Evolutionary conservation across 1,284 basidiomycete species (phyloP).

Genomic region (Puccinia hordei): DNA sequence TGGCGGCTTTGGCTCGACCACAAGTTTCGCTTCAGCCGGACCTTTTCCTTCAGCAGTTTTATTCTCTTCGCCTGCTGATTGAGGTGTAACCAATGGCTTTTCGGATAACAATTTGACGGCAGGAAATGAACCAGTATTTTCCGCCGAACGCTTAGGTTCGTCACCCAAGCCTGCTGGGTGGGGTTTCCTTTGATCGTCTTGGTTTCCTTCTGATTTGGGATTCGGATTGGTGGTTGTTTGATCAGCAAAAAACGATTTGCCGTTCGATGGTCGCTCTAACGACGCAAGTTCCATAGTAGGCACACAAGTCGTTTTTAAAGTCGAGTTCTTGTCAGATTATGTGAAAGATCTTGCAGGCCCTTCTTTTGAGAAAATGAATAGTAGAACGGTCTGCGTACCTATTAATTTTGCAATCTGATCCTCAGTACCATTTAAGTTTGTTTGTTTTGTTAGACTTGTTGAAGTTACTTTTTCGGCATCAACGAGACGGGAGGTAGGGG

Average conservation of each 20-base stretch:
- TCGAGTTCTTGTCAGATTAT: too few species aligned
- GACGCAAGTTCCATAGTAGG: not conserved
- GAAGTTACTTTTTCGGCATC: not conserved
- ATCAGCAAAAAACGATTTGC: conserved; percentile 23
- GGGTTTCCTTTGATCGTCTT: not conserved
- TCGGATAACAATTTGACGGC: conserved; percentile 1
- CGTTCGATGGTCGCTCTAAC: conserved; percentile 4
- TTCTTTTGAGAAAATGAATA: not conserved
- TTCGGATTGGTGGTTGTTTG: not conserved
- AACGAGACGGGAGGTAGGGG: not conserved
- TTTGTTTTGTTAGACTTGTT: not conserved
- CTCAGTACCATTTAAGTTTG: not conserved
- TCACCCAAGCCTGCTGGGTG: conserved; percentile 7
- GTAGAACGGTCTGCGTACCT: not conserved
- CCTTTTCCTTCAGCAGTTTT: not conserved
- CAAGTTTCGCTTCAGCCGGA: not conserved
- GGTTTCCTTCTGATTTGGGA: conserved; percentile 1
- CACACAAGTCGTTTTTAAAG: not conserved
- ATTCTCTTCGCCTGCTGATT: not conserved
- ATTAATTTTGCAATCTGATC: conserved; percentile 7
- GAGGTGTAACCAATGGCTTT: conserved; percentile 10
- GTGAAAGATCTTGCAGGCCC: too few species aligned
- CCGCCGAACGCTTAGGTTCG: not conserved
- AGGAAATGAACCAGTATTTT: not conserved
- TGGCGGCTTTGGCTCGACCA: not conserved